These are phyloP conservation scores for Mycena belliarum DNA, from an alignment of 768 basidiomycete species.

Conservation along the genomic window DNA sequence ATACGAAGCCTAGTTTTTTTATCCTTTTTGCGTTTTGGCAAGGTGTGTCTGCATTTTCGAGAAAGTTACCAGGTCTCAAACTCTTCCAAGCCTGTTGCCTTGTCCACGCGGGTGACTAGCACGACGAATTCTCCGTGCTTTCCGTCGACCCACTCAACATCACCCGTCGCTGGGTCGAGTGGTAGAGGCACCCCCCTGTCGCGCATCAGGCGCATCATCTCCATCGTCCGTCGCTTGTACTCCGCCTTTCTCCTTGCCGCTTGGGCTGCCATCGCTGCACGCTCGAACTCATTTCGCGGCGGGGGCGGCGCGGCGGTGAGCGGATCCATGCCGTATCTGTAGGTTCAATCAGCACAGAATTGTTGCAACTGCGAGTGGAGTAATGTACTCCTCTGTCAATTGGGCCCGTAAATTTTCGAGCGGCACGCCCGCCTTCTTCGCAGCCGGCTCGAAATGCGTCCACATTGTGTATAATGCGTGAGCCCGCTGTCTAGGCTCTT, in stretches of 20 bases:
- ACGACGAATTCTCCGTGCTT: constrained; percentile 3
- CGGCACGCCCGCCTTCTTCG: constrained; percentile 5
- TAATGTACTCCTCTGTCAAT: not conserved
- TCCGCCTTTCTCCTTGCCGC: not conserved
- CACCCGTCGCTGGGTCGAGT: not conserved
- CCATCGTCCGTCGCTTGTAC: not conserved
- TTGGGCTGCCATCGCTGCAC: not conserved
- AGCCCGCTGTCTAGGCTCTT: not conserved
- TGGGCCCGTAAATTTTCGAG: not conserved
- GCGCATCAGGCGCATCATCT: constrained; percentile 1
- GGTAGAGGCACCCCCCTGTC: not conserved
- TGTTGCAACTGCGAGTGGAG: not conserved
- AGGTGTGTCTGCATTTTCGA: not conserved
- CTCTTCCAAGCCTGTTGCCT: constrained; percentile 7
- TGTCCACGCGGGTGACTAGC: constrained; percentile 8
- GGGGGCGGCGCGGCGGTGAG: not conserved
- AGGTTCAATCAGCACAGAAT: not conserved
- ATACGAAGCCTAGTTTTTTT: not conserved
- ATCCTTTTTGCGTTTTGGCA: too few species aligned
- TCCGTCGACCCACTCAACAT: constrained; percentile 5
- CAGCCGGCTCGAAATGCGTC: constrained; percentile 2
- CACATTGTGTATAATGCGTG: not conserved
- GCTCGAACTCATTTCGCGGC: not conserved
- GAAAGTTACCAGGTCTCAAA: constrained; percentile 1
- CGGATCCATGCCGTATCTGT: constrained; percentile 7